Percentiles rank a stretch among this genome's conserved stretches.
phyloP scores from a whole-genome alignment of 805 yeast genomes.

The Candida arabinofermentans region DNA sequence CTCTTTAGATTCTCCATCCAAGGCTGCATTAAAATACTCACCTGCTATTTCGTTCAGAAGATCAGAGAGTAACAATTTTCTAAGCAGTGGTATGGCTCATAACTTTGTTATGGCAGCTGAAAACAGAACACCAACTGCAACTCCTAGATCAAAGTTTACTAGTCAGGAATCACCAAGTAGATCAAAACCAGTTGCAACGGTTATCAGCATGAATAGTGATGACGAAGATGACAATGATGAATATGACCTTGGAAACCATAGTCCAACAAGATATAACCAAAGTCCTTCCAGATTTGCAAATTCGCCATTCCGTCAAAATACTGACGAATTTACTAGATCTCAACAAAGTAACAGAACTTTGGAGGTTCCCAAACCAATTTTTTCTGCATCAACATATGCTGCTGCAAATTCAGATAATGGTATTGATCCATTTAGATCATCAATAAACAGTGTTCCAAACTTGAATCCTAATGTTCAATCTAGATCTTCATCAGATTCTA shows the following conservation, averaged over 20 bases:
- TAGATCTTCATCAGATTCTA: conserved; percentile 22
- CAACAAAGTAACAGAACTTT: conserved; percentile 37
- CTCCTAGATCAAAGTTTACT: conserved; percentile 67
- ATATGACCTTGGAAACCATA: conserved; percentile 36
- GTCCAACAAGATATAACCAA: conserved; percentile 19
- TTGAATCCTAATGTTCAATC: conserved; percentile 17
- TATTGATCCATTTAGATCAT: conserved; percentile 18
- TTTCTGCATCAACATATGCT: conserved; percentile 58
- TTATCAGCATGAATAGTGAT: conserved; percentile 40
- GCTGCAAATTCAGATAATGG: conserved; percentile 43
- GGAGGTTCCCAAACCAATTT: conserved; percentile 64
- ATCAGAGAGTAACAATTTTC: conserved; percentile 21
- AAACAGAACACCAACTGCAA: conserved; percentile 43
- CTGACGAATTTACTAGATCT: conserved; percentile 35
- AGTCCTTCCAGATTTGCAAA: conserved; percentile 18
- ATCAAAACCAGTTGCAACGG: conserved; percentile 44
- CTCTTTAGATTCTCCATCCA: conserved; percentile 29
- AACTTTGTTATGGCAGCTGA: conserved; percentile 34
- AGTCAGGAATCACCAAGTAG: conserved; percentile 70
- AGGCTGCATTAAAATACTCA: conserved; percentile 37
- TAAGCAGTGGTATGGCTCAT: conserved; percentile 35
- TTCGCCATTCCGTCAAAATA: conserved; percentile 15
- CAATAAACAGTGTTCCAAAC: conserved; percentile 19
- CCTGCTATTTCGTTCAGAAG: conserved; percentile 40
- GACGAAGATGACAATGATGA: conserved; percentile 28